Evolutionary conservation across 257 asterid genomes (phyloP).

Genomic region (Nicotiana obtusifolia): DNA sequence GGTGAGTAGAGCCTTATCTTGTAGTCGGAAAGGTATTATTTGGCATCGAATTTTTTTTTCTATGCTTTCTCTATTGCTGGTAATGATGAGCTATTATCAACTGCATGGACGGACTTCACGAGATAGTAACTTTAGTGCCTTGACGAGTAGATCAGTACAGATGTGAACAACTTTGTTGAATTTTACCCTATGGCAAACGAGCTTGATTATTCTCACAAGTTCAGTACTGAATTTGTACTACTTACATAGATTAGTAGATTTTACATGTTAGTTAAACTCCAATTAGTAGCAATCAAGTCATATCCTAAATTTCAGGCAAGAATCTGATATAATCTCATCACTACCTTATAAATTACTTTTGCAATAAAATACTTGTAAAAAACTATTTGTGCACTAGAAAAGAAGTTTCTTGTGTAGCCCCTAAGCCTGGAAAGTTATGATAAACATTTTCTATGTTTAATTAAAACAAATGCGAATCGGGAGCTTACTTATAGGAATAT

Average conservation of each 20-base stretch:
- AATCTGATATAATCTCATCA: neutral
- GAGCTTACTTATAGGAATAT: neutral
- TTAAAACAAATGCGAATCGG: neutral
- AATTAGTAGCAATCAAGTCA: neutral
- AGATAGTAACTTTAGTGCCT: no score
- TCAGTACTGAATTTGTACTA: neutral
- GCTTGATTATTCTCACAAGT: neutral
- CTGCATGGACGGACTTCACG: no score
- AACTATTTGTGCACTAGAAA: no score
- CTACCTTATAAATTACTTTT: neutral
- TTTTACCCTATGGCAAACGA: no score
- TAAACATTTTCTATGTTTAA: neutral
- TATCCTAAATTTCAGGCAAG: neutral
- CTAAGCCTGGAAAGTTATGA: neutral
- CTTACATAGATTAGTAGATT: neutral
- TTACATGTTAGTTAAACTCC: neutral
- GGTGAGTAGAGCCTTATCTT: no score
- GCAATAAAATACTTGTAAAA: neutral
- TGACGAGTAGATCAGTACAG: no score
- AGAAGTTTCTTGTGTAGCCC: neutral
- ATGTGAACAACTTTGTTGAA: no score
- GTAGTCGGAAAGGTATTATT: no score
- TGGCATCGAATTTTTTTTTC: no score
- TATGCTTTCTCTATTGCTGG: no score
- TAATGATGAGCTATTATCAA: no score